Percentiles rank a stretch among this genome's conserved stretches.
Evolutionary conservation across 2,329 filamentous ascomycete species (phyloP).

Genomic region (Rosellinia necatrix): DNA sequence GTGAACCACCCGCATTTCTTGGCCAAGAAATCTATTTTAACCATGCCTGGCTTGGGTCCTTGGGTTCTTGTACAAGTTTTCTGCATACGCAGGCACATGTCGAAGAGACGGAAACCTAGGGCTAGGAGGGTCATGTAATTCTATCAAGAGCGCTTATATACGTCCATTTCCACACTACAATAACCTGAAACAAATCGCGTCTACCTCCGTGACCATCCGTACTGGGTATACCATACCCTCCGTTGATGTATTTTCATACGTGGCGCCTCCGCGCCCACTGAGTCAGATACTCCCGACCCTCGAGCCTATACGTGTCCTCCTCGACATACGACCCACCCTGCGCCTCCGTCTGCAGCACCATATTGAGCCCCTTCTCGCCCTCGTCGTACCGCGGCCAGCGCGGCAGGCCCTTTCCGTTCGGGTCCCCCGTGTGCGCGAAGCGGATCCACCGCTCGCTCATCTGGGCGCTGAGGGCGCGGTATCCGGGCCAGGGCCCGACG

Average conservation of each 20-base stretch:
- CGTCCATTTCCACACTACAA: neutral
- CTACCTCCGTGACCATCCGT: conserved; percentile 1
- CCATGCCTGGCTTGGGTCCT: no score
- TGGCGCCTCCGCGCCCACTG: conserved; percentile 33
- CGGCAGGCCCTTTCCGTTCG: conserved; percentile 34
- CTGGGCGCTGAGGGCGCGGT: conserved; percentile 34
- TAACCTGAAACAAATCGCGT: no score
- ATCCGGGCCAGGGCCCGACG: conserved; percentile 34
- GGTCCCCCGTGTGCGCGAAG: conserved; percentile 35
- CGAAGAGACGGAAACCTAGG: no score
- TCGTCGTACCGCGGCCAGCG: conserved; percentile 39
- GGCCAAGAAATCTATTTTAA: neutral
- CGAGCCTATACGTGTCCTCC: conserved; percentile 40
- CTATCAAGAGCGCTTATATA: neutral
- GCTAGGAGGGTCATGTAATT: neutral
- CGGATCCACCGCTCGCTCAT: conserved; percentile 39
- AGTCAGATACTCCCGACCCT: conserved; percentile 41
- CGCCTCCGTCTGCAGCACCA: conserved; percentile 40
- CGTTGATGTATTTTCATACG: conserved; percentile 32
- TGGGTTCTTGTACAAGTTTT: neutral
- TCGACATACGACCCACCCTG: conserved; percentile 40
- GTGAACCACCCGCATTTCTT: conserved; percentile 40
- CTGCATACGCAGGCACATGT: no score
- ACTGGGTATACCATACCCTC: neutral
- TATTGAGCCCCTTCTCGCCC: conserved; percentile 34